Evolutionary conservation across 2,329 filamentous ascomycete species (phyloP).

Genomic region (Berkeleyomyces rouxiae): DNA sequence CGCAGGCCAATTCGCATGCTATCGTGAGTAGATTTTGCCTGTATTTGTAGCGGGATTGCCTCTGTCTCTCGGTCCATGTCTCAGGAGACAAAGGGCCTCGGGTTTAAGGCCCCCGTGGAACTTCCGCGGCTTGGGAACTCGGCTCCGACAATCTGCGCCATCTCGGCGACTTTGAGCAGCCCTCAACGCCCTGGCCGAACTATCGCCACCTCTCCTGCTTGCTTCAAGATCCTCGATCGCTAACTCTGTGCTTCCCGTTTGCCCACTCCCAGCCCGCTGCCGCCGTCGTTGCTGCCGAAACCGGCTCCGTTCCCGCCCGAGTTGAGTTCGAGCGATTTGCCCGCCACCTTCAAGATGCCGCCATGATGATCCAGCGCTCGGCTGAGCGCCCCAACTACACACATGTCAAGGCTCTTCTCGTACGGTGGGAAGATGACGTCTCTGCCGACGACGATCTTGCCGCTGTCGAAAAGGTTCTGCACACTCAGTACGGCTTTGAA

Average conservation of each 20-base stretch:
- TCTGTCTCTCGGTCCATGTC: neutral
- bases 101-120: too few relatives aligned
- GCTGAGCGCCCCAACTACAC: conserved; percentile 40
- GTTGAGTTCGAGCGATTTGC: conserved; percentile 52
- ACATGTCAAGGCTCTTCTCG: conserved; percentile 41
- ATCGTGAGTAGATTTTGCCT: conserved; percentile 10
- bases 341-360: conserved; percentile 50
- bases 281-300: conserved; percentile 6
- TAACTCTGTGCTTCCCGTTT: neutral
- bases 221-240: neutral
- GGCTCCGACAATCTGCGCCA: too few relatives aligned
- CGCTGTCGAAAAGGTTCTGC: conserved; percentile 39
- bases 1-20: conserved; percentile 8
- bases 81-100: too few relatives aligned
- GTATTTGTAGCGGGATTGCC: neutral
- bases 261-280: conserved; percentile 3
- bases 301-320: conserved; percentile 19
- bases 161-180: too few relatives aligned
- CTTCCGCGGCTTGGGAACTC: too few relatives aligned
- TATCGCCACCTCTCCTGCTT: neutral
- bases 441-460: conserved; percentile 36
- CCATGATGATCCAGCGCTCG: conserved; percentile 49
- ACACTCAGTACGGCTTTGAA: conserved; percentile 42
- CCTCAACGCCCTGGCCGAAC: neutral
- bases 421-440: conserved; percentile 46